Evolutionary conservation across 768 basidiomycete genomes (phyloP), one percentile per base, ranked within the genome.

Genomic region (Calocera viscosa): DNA sequence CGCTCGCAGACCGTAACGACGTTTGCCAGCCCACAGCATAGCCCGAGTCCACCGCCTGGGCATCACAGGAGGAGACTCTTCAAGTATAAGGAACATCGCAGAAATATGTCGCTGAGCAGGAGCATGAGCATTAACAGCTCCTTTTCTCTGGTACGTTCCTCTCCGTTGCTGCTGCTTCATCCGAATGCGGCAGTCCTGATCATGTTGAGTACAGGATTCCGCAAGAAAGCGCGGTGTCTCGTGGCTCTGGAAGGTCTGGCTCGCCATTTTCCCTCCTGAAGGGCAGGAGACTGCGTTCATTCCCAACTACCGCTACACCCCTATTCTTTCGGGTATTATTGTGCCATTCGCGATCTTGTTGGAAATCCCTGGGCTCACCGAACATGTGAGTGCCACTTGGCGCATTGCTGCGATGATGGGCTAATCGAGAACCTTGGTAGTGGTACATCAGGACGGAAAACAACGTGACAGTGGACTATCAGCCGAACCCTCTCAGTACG

Each of bases 351-450:
- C 86, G 19, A 88, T 91, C 63, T 79, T 93, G n/a, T 79, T 92
- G 33, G 87, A 88, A 71, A 89, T 93, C 32, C 91, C 91, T 0
- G 87, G 87, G 17, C 75, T 91, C 12, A 91, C 89, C 0, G 86
- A 85, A 67, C 80, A 82, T 65, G 89, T 89, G 86, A 69, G 72
- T 69, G 24, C 53, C 19, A 65, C 28, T 60, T 49, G 14, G 40
- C 32, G 28, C 35, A 38, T 5, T 24, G 24, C 11, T 49, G n/a
- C 60, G 35, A 43, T 40, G 11, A n/a, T 66, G 26, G 35, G 22
- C 35, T 19, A 17, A 3, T 14, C 47, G 34, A 26, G 43, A 63
- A 28, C 49, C 11, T 24, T 19, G 65, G 22, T 32, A 72, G 72
- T 75, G 75, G 75, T 76, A 76, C 64, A 81, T 87, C 67, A 81